Conservation (phyloP, 2,329 filamentous ascomycete genomes). For the Phialemonium atrogriseum region DNA sequence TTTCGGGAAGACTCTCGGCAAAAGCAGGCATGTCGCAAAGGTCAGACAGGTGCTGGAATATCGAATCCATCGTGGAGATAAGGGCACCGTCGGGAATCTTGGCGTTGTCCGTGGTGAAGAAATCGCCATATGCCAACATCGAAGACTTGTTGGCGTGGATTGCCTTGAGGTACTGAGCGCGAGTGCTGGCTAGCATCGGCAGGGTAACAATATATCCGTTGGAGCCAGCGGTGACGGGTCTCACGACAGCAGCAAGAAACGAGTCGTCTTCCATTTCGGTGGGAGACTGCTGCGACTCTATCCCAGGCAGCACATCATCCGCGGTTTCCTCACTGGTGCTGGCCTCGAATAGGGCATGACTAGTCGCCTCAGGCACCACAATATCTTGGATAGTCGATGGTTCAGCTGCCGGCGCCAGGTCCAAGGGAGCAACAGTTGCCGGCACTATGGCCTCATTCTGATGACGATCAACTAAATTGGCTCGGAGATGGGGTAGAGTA, state of each 20-base stretch:
- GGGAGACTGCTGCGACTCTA: slow-evolving; percentile 1
- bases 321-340: too few relatives aligned
- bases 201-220: slow-evolving; percentile 47
- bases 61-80: slow-evolving; percentile 37
- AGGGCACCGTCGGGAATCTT: slow-evolving; percentile 29
- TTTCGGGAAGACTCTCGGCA: slow-evolving; percentile 33
- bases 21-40: slow-evolving; percentile 51
- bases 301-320: slow-evolving; percentile 2
- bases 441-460: too few relatives aligned
- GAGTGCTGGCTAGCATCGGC: slow-evolving; percentile 44
- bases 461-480: too few relatives aligned
- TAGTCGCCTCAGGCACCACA: too few relatives aligned
- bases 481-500: too few relatives aligned
- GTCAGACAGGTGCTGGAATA: slow-evolving; percentile 43
- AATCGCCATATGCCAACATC: slow-evolving; percentile 35
- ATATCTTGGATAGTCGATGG: too few relatives aligned
- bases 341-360: too few relatives aligned
- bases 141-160: slow-evolving; percentile 33
- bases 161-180: slow-evolving; percentile 42
- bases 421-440: too few relatives aligned
- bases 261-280: slow-evolving; percentile 2
- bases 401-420: too few relatives aligned
- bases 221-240: slow-evolving; percentile 11
- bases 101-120: slow-evolving; percentile 31
- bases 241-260: neutral